Evolutionary conservation across 2,329 filamentous ascomycete species (phyloP).

Genomic region (Dothideomycetes sp.): DNA sequence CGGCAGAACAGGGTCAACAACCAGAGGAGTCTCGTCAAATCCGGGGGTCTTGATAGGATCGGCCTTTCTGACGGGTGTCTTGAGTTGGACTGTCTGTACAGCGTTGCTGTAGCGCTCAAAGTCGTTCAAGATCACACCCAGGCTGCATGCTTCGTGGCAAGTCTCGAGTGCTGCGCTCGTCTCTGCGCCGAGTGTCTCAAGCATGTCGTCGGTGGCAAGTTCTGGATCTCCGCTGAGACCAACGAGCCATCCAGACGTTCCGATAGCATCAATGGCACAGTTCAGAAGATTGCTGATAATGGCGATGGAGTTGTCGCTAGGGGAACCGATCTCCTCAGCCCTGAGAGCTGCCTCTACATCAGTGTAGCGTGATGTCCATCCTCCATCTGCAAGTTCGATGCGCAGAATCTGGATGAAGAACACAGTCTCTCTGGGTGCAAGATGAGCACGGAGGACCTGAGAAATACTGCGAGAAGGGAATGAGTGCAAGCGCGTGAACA

Average conservation of each 20-base stretch:
- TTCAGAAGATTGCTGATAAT: constrained; percentile 64
- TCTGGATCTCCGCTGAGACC: constrained; percentile 44
- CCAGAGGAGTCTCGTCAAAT: constrained; percentile 40
- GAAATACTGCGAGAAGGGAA: constrained; percentile 54
- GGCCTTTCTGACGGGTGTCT: constrained; percentile 25
- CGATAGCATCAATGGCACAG: constrained; percentile 66
- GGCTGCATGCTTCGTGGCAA: constrained; percentile 57
- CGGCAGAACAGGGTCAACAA: constrained; percentile 48
- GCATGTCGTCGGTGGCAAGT: constrained; percentile 52
- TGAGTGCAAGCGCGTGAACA: constrained; percentile 59
- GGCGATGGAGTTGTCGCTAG: constrained; percentile 59
- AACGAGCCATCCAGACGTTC: constrained; percentile 65
- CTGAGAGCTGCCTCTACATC: constrained; percentile 47
- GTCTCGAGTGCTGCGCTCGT: constrained; percentile 63
- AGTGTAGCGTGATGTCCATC: constrained; percentile 66
- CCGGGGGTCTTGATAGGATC: constrained; percentile 33
- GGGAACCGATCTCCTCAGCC: constrained; percentile 35
- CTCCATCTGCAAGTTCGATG: constrained; percentile 62
- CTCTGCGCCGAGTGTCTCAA: constrained; percentile 58
- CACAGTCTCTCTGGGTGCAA: constrained; percentile 59
- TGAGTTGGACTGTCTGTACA: constrained; percentile 8
- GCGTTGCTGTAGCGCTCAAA: constrained; percentile 47
- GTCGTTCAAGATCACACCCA: constrained; percentile 57
- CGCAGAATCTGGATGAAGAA: constrained; percentile 64
- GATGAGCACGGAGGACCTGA: constrained; percentile 52